phyloP scores from a whole-genome alignment of 768 basidiomycete species.

The Tylopilus rubrobrunneus region DNA sequence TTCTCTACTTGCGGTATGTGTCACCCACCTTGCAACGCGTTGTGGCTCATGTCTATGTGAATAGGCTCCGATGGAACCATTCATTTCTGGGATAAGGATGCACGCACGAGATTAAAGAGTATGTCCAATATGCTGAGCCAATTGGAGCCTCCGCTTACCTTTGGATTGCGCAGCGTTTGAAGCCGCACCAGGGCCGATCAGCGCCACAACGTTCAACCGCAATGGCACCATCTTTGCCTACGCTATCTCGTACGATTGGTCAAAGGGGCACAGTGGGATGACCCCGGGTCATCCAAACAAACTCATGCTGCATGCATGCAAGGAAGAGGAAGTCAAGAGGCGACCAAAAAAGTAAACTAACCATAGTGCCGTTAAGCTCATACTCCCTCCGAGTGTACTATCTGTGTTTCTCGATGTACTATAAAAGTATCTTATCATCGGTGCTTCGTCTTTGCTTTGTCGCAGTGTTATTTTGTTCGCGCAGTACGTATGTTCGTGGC shows the following conservation, averaged over 20 bases:
- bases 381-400: not conserved
- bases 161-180: conserved; percentile 59
- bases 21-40: conserved; percentile 22
- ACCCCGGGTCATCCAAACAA: conserved; percentile 68
- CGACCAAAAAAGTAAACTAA: conserved; percentile 34
- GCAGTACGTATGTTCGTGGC: not conserved
- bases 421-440: conserved; percentile 9
- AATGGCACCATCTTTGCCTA: conserved; percentile 89
- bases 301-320: conserved; percentile 79
- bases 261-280: conserved; percentile 86
- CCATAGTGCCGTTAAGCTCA: not conserved
- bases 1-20: conserved; percentile 73
- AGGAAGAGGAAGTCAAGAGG: conserved; percentile 84
- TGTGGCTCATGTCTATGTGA: conserved; percentile 6
- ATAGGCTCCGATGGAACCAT: conserved; percentile 80
- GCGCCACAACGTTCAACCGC: conserved; percentile 81
- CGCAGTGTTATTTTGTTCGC: not conserved
- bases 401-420: conserved; percentile 11
- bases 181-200: conserved; percentile 67
- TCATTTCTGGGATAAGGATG: conserved; percentile 95
- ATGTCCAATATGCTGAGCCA: not conserved
- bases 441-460: not conserved
- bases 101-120: conserved; percentile 90
- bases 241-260: conserved; percentile 92
- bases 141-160: not conserved